Conservation (phyloP, 2,329 filamentous ascomycete genomes). For the Ceratocystis harringtonii region DNA sequence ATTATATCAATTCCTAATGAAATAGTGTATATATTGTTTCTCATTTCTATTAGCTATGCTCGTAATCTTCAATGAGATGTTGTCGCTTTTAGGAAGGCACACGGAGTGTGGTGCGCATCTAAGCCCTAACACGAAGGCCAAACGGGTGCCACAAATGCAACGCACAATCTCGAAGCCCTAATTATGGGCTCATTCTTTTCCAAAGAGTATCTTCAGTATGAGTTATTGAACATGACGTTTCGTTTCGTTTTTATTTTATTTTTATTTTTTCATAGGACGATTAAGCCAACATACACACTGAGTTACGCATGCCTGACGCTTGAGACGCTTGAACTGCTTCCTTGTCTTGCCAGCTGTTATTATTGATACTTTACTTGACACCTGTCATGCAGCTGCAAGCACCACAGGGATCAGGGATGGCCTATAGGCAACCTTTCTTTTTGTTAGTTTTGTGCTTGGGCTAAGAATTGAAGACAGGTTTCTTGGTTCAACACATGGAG, state of each 20-base stretch:
- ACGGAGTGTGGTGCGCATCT: background rate
- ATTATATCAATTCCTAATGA: background rate
- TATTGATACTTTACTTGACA: background rate
- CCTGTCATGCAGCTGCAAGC: background rate
- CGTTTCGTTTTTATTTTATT: no score
- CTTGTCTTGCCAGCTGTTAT: background rate
- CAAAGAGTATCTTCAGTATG: background rate
- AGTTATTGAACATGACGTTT: no score
- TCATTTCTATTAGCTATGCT: background rate
- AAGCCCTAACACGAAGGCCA: background rate
- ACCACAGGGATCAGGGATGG: background rate
- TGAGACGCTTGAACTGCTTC: no score
- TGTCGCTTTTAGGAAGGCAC: background rate
- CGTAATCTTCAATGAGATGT: background rate
- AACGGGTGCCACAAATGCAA: background rate
- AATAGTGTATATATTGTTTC: background rate
- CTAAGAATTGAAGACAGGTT: conserved; percentile 6
- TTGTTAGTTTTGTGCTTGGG: background rate
- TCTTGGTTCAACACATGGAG: background rate
- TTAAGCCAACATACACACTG: no score
- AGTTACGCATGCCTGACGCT: no score
- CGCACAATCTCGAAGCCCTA: background rate
- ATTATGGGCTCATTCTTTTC: background rate
- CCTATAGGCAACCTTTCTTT: background rate
- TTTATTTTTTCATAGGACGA: no score